A percentile compares a stretch with the other conserved stretches of the same genome.
phyloP scores from a whole-genome alignment of 768 basidiomycete species.

The Scleroderma bovista region DNA sequence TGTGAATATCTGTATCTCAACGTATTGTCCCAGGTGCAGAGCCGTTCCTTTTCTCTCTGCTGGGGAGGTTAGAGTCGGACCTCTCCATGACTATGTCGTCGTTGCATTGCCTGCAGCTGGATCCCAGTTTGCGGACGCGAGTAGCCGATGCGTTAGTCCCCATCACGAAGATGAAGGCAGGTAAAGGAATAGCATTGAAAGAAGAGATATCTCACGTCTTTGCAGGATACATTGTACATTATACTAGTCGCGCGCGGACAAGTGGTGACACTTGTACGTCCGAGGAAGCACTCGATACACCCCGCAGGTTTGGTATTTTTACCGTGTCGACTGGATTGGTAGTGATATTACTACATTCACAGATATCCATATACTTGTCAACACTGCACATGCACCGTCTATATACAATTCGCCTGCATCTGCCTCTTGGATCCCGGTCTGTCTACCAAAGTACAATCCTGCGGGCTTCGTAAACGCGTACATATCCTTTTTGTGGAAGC shows the following conservation, averaged over 20 bases:
- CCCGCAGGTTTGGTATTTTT: constrained; percentile 58
- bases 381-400: constrained; percentile 82
- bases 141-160: constrained; percentile 82
- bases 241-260: constrained; percentile 74
- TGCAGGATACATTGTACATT: constrained; percentile 85
- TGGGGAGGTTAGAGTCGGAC: constrained; percentile 68
- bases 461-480: constrained; percentile 90
- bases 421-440: constrained; percentile 92
- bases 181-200: background rate
- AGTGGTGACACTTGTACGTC: constrained; percentile 83
- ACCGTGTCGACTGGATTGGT: constrained; percentile 1
- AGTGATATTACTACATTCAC: background rate
- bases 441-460: constrained; percentile 91
- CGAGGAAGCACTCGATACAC: constrained; percentile 92
- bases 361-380: constrained; percentile 90
- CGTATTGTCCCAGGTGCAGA: constrained; percentile 60
- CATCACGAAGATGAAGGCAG: constrained; percentile 71
- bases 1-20: constrained; percentile 1
- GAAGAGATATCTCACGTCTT: background rate
- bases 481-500: constrained; percentile 60
- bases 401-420: constrained; percentile 71
- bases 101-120: constrained; percentile 74
- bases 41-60: constrained; percentile 67
- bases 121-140: constrained; percentile 59
- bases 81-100: constrained; percentile 79